Evolutionary conservation across 2,329 filamentous ascomycete genomes (phyloP).

Genomic region (Hawksworthiomyces lignivorus): DNA sequence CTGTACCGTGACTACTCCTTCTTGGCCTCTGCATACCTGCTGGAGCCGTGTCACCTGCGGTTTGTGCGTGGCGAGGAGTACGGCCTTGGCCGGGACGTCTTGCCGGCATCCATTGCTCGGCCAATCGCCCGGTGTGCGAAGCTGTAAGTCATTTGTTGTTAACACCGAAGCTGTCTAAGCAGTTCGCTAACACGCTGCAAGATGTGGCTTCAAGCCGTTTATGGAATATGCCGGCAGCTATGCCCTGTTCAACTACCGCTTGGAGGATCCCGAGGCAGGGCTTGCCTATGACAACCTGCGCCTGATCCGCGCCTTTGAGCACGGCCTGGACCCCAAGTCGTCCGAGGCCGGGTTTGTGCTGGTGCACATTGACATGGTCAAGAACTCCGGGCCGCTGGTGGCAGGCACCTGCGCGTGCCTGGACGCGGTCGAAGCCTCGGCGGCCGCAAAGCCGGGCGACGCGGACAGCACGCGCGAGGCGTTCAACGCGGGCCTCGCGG

Average conservation of each 20-base stretch:
- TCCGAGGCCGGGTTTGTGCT: conserved; percentile 96
- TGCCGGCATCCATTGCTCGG: conserved; percentile 68
- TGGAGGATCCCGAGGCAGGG: conserved; percentile 46
- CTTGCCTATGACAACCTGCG: conserved; percentile 63
- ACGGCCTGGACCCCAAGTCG: conserved; percentile 75
- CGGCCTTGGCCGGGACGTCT: conserved; percentile 63
- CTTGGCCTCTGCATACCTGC: conserved; percentile 77
- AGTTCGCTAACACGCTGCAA: too few relatives aligned
- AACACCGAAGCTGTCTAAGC: too few relatives aligned
- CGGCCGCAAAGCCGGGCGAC: conserved; percentile 21
- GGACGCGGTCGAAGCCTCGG: conserved; percentile 30
- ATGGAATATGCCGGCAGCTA: conserved; percentile 75
- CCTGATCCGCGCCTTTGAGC: conserved; percentile 84
- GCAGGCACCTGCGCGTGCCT: conserved; percentile 63
- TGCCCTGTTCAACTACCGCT: conserved; percentile 61
- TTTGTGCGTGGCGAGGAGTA: conserved; percentile 66
- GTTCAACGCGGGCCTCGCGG: conserved; percentile 58
- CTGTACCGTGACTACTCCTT: conserved; percentile 90
- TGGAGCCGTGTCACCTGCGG: conserved; percentile 82
- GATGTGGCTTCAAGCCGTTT: conserved; percentile 76
- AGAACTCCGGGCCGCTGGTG: conserved; percentile 71
- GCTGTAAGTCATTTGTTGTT: conserved; percentile 68
- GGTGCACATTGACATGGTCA: conserved; percentile 93
- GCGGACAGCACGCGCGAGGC: conserved; percentile 35
- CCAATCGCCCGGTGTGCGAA: conserved; percentile 79